Base-by-base conservation (phyloP, 2,329 filamentous ascomycete species). In the Leptodontidium sp. region DNA sequence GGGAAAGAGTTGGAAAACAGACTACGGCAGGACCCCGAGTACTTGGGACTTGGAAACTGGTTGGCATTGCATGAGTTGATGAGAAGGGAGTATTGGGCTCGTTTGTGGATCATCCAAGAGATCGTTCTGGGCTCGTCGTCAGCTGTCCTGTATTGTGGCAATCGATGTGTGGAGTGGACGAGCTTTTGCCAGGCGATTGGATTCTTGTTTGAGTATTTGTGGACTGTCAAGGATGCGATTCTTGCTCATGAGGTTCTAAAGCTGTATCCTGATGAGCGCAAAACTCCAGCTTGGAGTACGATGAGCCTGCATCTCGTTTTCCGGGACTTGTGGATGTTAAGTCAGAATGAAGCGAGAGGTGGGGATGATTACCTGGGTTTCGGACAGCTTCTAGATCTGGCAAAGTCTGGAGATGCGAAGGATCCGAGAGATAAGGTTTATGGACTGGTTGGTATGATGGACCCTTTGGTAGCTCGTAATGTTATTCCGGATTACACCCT, bases 101-200 rank as follows among this genome's bases (percentile, higher is more conserved):
- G 71, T 7, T 57, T 74, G 11, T 74, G 71, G 72, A 70, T 74
- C 15, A 69, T 74, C 9, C 71, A 74, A 65, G 72, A 74, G 57
- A 21, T 74, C 17, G 61, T 70, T 15, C n/a, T 74, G 11, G 68
- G 70, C 8, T 55, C 68, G 9, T 68, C 66, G 6, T 4, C 45
- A 3, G 17, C 53, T 5, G 35, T 68, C 1, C 26, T 73, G 11
- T 29, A 40, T 4, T 72, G 68, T 53, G 70, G 70, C 1, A 59
- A 50, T 38, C 4, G 15, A 4, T 64, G 43, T 0, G 64, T 72
- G 11, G 21, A 64, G 45, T 72, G 70, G 68, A 21, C 11, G 6
- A 24, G 38, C 4, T 68, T 73, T 38, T 73, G 68, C 52, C 24
- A 29, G 14, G 68, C 65, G 2, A 67, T 72, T 15, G 53, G 45